phyloP scores from a whole-genome alignment of 495 filamentous ascomycete genomes.

The Podospora pseudopauciseta region DNA sequence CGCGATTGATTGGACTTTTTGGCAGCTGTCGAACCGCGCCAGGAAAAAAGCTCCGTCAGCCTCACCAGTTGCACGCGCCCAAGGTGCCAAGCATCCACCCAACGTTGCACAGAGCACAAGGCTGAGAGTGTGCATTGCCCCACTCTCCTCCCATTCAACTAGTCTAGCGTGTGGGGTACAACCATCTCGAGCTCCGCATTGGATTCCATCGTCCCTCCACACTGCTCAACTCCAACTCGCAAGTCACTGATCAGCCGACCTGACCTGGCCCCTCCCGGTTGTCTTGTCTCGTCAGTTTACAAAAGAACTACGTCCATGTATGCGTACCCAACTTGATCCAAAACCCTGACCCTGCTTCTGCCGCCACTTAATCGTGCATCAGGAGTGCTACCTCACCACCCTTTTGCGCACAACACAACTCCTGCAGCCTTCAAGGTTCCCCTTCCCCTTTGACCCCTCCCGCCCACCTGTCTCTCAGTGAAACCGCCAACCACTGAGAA shows the following conservation, averaged over 20 bases:
- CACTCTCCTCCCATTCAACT: neutral
- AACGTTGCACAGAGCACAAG: constrained; percentile 11
- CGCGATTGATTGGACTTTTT: constrained; percentile 21
- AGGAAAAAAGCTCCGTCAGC: constrained; percentile 23
- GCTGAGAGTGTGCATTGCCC: constrained; percentile 12
- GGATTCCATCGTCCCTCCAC: neutral
- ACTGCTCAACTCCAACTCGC: neutral
- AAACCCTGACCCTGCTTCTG: neutral
- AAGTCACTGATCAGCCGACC: too few species aligned
- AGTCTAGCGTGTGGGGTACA: neutral
- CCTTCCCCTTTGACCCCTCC: neutral
- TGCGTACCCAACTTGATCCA: constrained; percentile 1
- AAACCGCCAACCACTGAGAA: neutral
- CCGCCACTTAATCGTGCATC: neutral
- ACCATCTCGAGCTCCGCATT: neutral
- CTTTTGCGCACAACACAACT: too few species aligned
- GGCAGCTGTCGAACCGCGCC: constrained; percentile 28
- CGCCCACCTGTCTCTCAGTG: neutral
- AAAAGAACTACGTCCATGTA: neutral
- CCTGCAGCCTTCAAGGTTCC: neutral
- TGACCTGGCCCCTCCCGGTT: neutral
- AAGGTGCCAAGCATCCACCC: neutral
- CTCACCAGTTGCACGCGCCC: constrained; percentile 10
- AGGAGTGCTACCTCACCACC: neutral
- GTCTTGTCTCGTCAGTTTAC: neutral